Base-by-base conservation (phyloP, 192 early-diverging fungal genomes). In the Podochytrium sp. region DNA sequence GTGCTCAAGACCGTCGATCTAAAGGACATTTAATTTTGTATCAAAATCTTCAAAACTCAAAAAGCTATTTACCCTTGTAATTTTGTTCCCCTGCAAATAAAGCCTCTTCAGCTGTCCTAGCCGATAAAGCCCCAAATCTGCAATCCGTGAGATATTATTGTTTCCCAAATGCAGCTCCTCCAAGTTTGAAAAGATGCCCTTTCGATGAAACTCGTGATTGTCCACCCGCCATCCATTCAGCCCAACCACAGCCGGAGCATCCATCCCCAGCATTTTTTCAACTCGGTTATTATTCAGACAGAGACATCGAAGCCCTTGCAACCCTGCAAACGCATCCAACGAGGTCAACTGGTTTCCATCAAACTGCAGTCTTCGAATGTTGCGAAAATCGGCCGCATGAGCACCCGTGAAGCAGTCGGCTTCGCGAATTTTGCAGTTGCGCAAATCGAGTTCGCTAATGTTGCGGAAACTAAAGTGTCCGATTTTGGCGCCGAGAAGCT, bases 361-460 rank as follows among this genome's bases (percentile, higher is more conserved):
- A 64, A 89, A 84, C 57, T 85, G 87, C 16, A 89, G 71, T 32
- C 81, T 83, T 27, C 83, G 76, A 41, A 89, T 75, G 60, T 82
- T 86, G 18, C 82, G 73, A 58, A 89, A 88, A 29, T 88, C 86
- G 32, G 30, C 34, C 4, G 55, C 53, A 23, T 71, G n/a, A 32
- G 27, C 18, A 32, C 65, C 79, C 2, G 52, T 76, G 47, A 89
- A 85, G 63, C 87, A 89, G 64, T 89, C 85, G 33, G 89, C 80
- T 57, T 89, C 85, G 14, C 81, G 76, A 41, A 89, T 87, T 52
- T 86, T 89, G 81, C 86, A 89, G 65, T 89, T 89, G 18, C 86
- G 77, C 25, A 89, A 76, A 65, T 89, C 87, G 1, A 89, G 80
- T 56, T 89, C 86, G 40, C 78, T 78, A 35, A 89, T 89, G 42